A percentile compares a stretch with the other conserved stretches of the same genome.
These are phyloP conservation scores for Euclidium syriacum DNA, from an alignment of 345 rosid genomes.

Conservation along the genomic window DNA sequence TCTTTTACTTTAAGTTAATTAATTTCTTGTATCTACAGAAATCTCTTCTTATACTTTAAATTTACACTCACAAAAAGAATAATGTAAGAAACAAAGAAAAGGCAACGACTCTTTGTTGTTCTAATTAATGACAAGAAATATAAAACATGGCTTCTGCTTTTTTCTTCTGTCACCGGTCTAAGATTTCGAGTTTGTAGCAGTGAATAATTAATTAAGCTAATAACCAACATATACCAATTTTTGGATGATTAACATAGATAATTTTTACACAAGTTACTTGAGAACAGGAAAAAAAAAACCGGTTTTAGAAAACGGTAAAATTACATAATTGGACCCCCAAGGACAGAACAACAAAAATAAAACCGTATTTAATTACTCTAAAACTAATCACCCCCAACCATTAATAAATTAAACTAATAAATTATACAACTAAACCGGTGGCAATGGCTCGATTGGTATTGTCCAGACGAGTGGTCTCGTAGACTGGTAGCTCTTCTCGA, in stretches of 20 bases:
- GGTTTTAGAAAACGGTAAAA: constrained; percentile 17
- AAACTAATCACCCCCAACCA: constrained; percentile 51
- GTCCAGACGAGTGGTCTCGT: constrained; percentile 75
- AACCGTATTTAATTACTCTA: constrained; percentile 27
- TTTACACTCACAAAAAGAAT: background rate
- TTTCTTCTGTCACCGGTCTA: background rate
- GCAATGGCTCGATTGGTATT: constrained; percentile 71
- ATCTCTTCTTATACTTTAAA: constrained; percentile 8
- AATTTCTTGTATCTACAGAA: constrained; percentile 3
- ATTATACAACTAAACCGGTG: constrained; percentile 57
- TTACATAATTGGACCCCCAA: background rate
- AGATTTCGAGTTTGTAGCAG: background rate
- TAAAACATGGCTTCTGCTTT: background rate
- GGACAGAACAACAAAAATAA: constrained; percentile 2
- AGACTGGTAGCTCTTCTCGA: constrained; percentile 84
- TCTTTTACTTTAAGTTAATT: constrained; percentile 25
- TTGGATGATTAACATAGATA: background rate
- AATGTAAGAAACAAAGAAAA: background rate
- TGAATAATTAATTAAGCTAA: background rate
- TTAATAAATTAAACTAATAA: constrained; percentile 26
- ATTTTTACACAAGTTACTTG: constrained; percentile 1
- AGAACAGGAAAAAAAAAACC: background rate
- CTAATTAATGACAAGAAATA: constrained; percentile 4
- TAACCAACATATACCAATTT: constrained; percentile 14
- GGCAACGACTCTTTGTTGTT: constrained; percentile 20